Percentiles rank a stretch among this genome's conserved stretches.
Conservation (phyloP, 1,284 basidiomycete genomes). For the Moniliella sp. region DNA sequence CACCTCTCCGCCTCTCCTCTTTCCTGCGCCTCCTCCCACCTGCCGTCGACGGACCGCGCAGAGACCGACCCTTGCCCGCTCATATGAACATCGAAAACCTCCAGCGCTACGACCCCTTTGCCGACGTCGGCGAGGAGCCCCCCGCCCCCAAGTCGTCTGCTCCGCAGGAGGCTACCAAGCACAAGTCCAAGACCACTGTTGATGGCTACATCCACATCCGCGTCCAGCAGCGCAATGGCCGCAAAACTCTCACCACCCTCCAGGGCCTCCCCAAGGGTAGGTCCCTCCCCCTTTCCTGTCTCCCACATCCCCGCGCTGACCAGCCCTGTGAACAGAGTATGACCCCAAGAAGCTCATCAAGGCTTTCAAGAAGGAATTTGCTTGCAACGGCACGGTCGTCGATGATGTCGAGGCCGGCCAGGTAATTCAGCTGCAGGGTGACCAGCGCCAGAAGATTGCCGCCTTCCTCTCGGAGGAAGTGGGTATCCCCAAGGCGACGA, state of each 20-base stretch:
- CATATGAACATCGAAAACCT: conserved; percentile 35
- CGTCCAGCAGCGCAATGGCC: conserved; percentile 96
- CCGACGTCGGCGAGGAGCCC: conserved; percentile 28
- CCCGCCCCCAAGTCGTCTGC: conserved; percentile 5
- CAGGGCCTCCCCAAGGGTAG: conserved; percentile 80
- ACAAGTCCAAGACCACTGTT: too few relatives aligned
- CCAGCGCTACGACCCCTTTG: conserved; percentile 33
- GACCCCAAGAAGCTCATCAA: conserved; percentile 95
- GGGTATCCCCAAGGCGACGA: conserved; percentile 26
- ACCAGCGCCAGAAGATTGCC: conserved; percentile 76
- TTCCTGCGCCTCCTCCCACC: too few relatives aligned
- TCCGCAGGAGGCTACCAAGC: conserved; percentile 14
- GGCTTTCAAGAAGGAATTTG: conserved; percentile 97
- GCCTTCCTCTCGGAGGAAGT: conserved; percentile 30
- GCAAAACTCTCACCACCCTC: conserved; percentile 92
- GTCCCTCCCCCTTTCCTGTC: too few relatives aligned
- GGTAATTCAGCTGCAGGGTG: conserved; percentile 96
- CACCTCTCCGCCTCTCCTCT: too few relatives aligned
- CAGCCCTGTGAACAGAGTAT: conserved; percentile 53
- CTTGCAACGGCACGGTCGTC: conserved; percentile 93
- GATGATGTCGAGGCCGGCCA: conserved; percentile 89
- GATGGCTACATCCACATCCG: conserved; percentile 39
- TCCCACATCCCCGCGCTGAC: conserved; percentile 1
- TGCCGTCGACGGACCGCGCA: too few relatives aligned
- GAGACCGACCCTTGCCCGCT: conserved; percentile 1